Evolutionary conservation across 1,284 basidiomycete species (phyloP).

Genomic region (Rhodotorula sp.): DNA sequence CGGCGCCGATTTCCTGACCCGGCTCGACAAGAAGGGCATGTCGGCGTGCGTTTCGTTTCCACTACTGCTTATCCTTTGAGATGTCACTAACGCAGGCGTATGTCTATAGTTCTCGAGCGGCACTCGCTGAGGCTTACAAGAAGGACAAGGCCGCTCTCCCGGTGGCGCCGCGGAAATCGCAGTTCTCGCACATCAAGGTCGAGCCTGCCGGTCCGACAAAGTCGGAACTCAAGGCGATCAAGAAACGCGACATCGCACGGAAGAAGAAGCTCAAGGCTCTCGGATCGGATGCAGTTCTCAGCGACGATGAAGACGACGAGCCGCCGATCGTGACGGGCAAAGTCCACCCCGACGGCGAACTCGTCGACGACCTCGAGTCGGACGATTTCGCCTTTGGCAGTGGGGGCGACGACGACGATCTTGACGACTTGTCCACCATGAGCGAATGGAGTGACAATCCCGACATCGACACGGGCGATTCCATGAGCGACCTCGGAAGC

Average conservation of each 20-base stretch:
- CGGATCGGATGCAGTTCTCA: background rate
- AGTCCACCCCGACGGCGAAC: constrained; percentile 51
- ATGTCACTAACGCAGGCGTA: background rate
- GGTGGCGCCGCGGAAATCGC: constrained; percentile 9
- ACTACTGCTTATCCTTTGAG: background rate
- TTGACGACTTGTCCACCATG: constrained; percentile 54
- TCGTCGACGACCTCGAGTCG: constrained; percentile 40
- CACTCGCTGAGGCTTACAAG: constrained; percentile 32
- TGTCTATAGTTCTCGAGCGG: constrained; percentile 30
- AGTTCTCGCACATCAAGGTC: constrained; percentile 27
- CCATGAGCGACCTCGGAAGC: constrained; percentile 51
- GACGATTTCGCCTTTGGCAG: constrained; percentile 41
- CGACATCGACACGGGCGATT: constrained; percentile 60
- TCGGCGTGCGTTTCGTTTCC: constrained; percentile 26
- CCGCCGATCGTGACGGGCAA: constrained; percentile 61
- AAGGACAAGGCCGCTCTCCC: constrained; percentile 29
- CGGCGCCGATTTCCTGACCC: constrained; percentile 33
- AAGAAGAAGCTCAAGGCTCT: constrained; percentile 30
- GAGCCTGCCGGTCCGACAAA: constrained; percentile 29
- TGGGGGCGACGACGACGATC: constrained; percentile 23
- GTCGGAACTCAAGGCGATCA: constrained; percentile 36
- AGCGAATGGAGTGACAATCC: constrained; percentile 62
- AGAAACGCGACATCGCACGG: constrained; percentile 32
- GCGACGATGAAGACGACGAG: constrained; percentile 24
- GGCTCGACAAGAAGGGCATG: constrained; percentile 39